phyloP scores from a whole-genome alignment of 768 basidiomycete genomes.

The Pleurotus tuber-regium region DNA sequence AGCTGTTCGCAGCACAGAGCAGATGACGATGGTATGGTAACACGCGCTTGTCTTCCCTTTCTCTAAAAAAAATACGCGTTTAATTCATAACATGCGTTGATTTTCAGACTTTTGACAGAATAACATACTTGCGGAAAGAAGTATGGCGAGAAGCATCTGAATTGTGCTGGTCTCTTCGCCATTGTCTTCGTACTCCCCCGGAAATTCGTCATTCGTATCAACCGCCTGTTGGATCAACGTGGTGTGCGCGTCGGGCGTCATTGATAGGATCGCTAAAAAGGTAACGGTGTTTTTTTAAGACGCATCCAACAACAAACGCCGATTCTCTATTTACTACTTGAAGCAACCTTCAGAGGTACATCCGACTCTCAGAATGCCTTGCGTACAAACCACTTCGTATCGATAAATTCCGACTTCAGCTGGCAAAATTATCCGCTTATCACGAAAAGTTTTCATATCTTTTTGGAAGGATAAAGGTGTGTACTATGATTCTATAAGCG shows the following conservation, averaged over 20 bases:
- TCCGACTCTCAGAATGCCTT: constrained; percentile 19
- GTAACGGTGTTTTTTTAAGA: constrained; percentile 7
- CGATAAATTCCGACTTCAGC: constrained; percentile 16
- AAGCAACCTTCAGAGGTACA: constrained; percentile 19
- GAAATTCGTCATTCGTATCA: constrained; percentile 5
- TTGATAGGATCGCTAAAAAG: constrained; percentile 17
- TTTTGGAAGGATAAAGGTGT: constrained; percentile 14
- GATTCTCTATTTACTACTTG: not conserved
- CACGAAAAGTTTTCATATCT: constrained; percentile 19
- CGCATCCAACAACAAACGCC: not conserved
- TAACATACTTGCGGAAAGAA: not conserved
- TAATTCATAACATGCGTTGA: too few species aligned
- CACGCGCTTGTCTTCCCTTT: not conserved
- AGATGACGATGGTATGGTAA: not conserved
- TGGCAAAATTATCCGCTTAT: constrained; percentile 18
- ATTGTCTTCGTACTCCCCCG: not conserved
- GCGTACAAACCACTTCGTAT: constrained; percentile 16
- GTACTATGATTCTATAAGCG: not conserved
- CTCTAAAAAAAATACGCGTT: too few species aligned
- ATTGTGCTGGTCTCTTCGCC: not conserved
- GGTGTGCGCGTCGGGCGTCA: constrained; percentile 13
- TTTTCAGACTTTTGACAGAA: not conserved
- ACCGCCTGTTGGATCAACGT: constrained; percentile 16
- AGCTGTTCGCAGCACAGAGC: not conserved
- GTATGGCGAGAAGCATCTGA: constrained; percentile 1